A percentile compares a stretch with the other conserved stretches of the same genome.
Conservation (phyloP, 225 moss, liverwort and hornwort genomes). For the Polytrichum commune region DNA sequence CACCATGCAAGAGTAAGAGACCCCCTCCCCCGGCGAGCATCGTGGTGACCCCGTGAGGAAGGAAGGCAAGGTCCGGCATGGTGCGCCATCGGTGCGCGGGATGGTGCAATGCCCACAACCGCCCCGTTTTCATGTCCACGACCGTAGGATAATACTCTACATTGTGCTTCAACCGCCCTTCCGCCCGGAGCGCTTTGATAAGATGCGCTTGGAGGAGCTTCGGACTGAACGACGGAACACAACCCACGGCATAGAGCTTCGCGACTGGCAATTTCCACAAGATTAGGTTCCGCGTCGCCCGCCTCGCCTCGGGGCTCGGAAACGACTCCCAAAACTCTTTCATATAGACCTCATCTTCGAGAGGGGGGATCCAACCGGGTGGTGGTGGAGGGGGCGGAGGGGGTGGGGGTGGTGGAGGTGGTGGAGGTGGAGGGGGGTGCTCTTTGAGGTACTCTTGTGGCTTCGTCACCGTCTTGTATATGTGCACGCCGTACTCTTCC, state of each 20-base stretch:
- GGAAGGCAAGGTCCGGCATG: conserved; percentile 40
- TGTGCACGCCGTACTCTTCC: conserved; percentile 42
- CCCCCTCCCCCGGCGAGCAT: conserved; percentile 40
- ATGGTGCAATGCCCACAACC: conserved; percentile 40
- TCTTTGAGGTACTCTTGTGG: conserved; percentile 8
- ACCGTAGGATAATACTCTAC: conserved; percentile 45
- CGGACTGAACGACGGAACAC: conserved; percentile 23
- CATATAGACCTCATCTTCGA: conserved; percentile 23
- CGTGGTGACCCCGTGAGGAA: conserved; percentile 23
- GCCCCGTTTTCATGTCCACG: conserved; percentile 24
- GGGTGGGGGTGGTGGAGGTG: not conserved
- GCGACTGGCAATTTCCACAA: conserved; percentile 45
- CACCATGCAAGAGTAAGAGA: conserved; percentile 28
- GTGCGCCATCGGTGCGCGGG: conserved; percentile 24
- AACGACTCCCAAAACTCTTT: conserved; percentile 32
- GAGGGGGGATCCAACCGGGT: not conserved
- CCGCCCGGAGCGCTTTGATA: conserved; percentile 5
- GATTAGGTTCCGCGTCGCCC: conserved; percentile 21
- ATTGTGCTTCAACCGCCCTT: conserved; percentile 26
- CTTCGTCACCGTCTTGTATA: conserved; percentile 35
- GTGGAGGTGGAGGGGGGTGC: not conserved
- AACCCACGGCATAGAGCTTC: conserved; percentile 36
- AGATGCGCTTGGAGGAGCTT: conserved; percentile 29
- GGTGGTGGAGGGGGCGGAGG: rapidly evolving
- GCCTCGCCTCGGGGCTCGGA: conserved; percentile 9